phyloP scores from a whole-genome alignment of 2,329 filamentous ascomycete genomes.

The Aspergillus costaricaensis region DNA sequence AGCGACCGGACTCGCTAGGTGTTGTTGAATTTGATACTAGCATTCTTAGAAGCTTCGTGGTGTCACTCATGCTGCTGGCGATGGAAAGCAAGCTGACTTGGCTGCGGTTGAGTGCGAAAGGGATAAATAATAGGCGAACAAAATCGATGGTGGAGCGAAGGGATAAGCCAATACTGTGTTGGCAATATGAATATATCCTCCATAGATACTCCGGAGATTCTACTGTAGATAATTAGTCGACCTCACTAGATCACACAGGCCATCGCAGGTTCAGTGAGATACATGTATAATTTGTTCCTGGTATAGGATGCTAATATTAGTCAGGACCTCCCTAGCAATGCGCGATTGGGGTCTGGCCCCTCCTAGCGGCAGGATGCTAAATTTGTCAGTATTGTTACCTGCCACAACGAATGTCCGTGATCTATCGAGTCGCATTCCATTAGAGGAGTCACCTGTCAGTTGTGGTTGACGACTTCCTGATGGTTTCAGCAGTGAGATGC shows the following conservation, averaged over 20 bases:
- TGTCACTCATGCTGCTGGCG: not conserved
- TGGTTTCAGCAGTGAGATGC: not conserved
- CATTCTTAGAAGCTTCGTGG: constrained; percentile 10
- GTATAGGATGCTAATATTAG: constrained; percentile 6
- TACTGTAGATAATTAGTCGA: not conserved
- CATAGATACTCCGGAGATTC: too few species aligned
- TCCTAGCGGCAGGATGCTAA: constrained; percentile 13
- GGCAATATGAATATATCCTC: too few species aligned
- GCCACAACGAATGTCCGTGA: constrained; percentile 3
- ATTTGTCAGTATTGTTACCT: constrained; percentile 9
- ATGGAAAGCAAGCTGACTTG: not conserved
- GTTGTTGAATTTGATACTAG: not conserved
- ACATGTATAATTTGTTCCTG: constrained; percentile 3
- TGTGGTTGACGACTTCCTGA: not conserved
- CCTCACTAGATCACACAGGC: not conserved
- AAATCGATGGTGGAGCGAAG: not conserved
- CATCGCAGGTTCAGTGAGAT: not conserved
- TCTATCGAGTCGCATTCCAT: constrained; percentile 6
- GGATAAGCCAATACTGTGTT: not conserved
- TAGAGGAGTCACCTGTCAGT: constrained; percentile 1
- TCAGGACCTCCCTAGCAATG: constrained; percentile 8
- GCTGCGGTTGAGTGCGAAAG: not conserved
- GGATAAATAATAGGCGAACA: not conserved
- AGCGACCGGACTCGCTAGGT: constrained; percentile 3
- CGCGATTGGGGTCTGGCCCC: constrained; percentile 13